phyloP scores from a whole-genome alignment of 2,329 filamentous ascomycete genomes.

The Beauveria sp. region DNA sequence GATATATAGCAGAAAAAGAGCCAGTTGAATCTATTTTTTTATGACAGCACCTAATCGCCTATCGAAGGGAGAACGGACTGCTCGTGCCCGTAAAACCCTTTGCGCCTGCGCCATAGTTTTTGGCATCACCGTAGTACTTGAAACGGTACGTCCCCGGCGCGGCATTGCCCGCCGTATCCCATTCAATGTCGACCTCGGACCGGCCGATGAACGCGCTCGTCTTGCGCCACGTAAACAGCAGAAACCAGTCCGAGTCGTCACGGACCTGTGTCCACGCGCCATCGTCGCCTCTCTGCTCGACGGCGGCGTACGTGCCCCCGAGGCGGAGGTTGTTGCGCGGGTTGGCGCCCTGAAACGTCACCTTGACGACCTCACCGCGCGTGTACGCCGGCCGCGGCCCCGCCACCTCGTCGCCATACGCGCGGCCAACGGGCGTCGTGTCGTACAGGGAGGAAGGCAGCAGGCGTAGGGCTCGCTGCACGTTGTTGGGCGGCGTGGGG shows the following conservation, averaged over 20 bases:
- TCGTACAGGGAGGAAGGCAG: slow-evolving; percentile 75
- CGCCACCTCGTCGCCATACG: slow-evolving; percentile 60
- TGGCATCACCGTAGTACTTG: slow-evolving; percentile 78
- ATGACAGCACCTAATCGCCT: slow-evolving; percentile 20
- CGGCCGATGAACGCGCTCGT: slow-evolving; percentile 61
- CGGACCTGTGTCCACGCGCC: slow-evolving; percentile 57
- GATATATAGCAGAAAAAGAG: not conserved
- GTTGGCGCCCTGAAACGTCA: slow-evolving; percentile 76
- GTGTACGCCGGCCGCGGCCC: slow-evolving; percentile 48
- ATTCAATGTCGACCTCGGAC: slow-evolving; percentile 71
- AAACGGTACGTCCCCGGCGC: slow-evolving; percentile 65
- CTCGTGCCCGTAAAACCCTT: slow-evolving; percentile 63
- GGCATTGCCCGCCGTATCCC: slow-evolving; percentile 54
- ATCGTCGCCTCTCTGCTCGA: slow-evolving; percentile 52
- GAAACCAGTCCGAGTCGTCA: slow-evolving; percentile 73
- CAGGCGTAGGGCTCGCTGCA: slow-evolving; percentile 64
- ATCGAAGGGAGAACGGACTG: slow-evolving; percentile 48
- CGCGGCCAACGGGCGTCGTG: slow-evolving; percentile 52
- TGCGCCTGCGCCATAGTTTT: slow-evolving; percentile 53
- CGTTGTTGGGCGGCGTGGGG: slow-evolving; percentile 68
- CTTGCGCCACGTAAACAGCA: slow-evolving; percentile 74
- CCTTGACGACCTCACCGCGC: slow-evolving; percentile 54
- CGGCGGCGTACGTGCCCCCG: slow-evolving; percentile 67
- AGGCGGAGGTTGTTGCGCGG: slow-evolving; percentile 80
- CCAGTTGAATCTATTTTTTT: not conserved